Evolutionary conservation across 2,329 filamentous ascomycete species (phyloP), one percentile per base, ranked within the genome.

Genomic region (Ophiostoma triangulosporum): DNA sequence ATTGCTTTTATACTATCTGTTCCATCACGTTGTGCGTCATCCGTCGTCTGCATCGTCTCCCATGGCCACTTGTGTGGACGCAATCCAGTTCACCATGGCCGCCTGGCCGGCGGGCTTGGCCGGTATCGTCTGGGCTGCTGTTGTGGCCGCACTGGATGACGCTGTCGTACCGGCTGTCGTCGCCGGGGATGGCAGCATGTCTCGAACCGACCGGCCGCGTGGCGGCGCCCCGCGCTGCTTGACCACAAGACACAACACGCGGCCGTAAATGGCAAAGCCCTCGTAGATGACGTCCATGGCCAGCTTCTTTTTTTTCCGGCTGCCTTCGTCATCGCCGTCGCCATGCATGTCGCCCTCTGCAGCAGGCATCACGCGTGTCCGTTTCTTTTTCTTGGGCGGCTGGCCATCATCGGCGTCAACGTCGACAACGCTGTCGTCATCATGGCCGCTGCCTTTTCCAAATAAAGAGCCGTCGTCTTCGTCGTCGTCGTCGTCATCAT

Each of bases 181-280:
- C 20, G 27, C 48, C 31, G 35, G 56, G 63, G 45, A 58, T 61
- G 49, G 60, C 61, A 50, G 59, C 62, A 51, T 32, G 1, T 52
- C 9, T 27, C 49, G 31, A 17, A 51, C n/a, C 17, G 35, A 33
- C 8, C 52, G 36, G 3, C 64, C 63, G 50, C 57, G 59, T 53
- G 63, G 57, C 53, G 64, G 58, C 52, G 64, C 66, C 54, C 62
- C 84, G 57, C 84, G 82, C 65, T 84, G 86, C 67, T 81, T 83
- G 63, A 98, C 83, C 8, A 98, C 85, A 55, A 98, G 75, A 67
- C 90, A 97, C 26, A 98, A 73, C 48, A 95, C 88, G 60, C 88
- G 85, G 11, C 93, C 89, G 69, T 95, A 95, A 64, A 98, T 96
- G 62, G 85, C 87, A 69, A 97, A 97, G 8, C 93, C 91, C 63